Evolutionary conservation across 2,329 filamentous ascomycete genomes (phyloP), one percentile per base, ranked within the genome.

Genomic region (Chalaropsis ovoidea): DNA sequence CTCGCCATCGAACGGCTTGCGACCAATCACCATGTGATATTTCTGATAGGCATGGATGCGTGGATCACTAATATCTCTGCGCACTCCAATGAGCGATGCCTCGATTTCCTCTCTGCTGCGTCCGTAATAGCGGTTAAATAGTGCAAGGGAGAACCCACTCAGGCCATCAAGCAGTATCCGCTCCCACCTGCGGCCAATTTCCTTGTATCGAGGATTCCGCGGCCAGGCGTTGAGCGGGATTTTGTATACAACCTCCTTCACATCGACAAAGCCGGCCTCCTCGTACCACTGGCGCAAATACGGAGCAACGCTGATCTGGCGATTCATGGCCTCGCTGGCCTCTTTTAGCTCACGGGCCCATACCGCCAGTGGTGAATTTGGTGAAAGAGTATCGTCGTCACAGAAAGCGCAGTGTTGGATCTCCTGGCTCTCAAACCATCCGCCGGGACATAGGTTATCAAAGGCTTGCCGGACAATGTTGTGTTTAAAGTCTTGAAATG

Each of bases 371-470:
- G 77, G 71, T 17, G 73, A 74, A 24, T 78, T 71, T 0, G 70
- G 71, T 3, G 71, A 62, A 61, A 82, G 72, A 5, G 76, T 79
- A 24, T 69, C 76, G 67, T 82, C 80, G 68, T 82, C 81, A 67
- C 75, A 79, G 35, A 69, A 67, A 31, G 77, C 69, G 1, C 68
- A 66, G 61, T 74, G 72, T 65, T 77, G 74, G 11, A 75, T 71
- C 69, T 83, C 81, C 69, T 83, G 80, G 1, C 78, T 79, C 70
- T 84, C 81, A 56, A 83, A 75, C 75, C 79, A 84, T 54, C 81
- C 81, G 41, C 81, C 81, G 0, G 81, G 81, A 13, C 73, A 72
- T 0, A 83, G 73, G 47, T 77, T 73, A n/a, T 75, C 73, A 67
- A 80, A 82, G 3, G 80, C 79, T 67, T 80, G 80, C 41, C 74